Conservation (phyloP, 805 yeast genomes). For the Torulaspora microellipsoides region DNA sequence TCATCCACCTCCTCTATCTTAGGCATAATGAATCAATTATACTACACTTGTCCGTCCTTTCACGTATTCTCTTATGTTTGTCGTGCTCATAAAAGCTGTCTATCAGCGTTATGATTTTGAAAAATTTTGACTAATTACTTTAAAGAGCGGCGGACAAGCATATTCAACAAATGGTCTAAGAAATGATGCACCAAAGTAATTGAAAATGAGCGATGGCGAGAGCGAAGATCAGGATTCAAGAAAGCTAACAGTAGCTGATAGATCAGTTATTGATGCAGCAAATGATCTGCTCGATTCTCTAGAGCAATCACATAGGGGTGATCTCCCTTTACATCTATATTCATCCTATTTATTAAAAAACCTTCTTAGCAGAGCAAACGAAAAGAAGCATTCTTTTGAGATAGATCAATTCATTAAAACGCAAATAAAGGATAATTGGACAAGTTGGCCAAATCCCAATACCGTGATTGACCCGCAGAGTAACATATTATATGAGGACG, state of each 20-base stretch:
- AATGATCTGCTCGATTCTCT: conserved; percentile 36
- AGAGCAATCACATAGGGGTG: conserved; percentile 49
- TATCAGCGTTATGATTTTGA: background rate
- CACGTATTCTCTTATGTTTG: too few species aligned
- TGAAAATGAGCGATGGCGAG: conserved; percentile 3
- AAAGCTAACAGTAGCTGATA: conserved; percentile 5
- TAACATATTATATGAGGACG: conserved; percentile 25
- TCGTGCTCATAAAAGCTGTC: too few species aligned
- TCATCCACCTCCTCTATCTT: conserved; percentile 67
- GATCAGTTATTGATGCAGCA: conserved; percentile 17
- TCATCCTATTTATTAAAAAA: conserved; percentile 42
- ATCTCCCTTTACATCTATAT: conserved; percentile 63
- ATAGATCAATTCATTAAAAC: conserved; percentile 35
- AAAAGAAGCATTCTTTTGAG: conserved; percentile 31
- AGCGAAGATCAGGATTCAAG: background rate
- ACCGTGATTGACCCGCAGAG: conserved; percentile 31
- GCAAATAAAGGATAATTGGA: conserved; percentile 41
- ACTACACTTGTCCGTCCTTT: too few species aligned
- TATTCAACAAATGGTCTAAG: background rate
- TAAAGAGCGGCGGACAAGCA: background rate
- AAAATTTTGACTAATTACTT: conserved; percentile 2
- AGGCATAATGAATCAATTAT: conserved; percentile 44
- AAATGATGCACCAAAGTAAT: background rate
- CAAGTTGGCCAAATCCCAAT: conserved; percentile 54
- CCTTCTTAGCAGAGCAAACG: conserved; percentile 27